Evolutionary conservation across 495 filamentous ascomycete species (phyloP).

Genomic region (Haplographium delicatum): DNA sequence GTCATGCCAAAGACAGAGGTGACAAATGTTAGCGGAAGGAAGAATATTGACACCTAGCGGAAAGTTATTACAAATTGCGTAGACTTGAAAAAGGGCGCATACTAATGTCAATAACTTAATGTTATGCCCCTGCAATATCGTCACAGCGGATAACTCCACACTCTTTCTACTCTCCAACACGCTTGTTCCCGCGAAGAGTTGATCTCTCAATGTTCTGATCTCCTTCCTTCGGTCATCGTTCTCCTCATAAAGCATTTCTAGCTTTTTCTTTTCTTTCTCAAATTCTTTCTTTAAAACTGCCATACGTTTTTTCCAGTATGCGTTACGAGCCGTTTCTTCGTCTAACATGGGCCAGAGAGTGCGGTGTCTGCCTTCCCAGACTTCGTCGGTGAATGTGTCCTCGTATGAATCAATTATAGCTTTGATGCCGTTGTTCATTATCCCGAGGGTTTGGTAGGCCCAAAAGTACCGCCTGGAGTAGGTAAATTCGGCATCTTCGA

Average conservation of each 20-base stretch:
- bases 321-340: constrained; percentile 21
- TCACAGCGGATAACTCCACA: constrained; percentile 28
- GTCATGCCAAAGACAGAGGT: constrained; percentile 43
- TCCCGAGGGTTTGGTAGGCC: constrained; percentile 49
- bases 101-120: constrained; percentile 43
- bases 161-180: constrained; percentile 35
- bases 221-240: constrained; percentile 29
- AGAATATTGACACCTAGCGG: constrained; percentile 39
- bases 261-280: constrained; percentile 19
- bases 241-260: constrained; percentile 19
- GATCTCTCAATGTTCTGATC: constrained; percentile 33
- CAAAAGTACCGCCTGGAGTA: constrained; percentile 54
- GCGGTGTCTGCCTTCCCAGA: constrained; percentile 44
- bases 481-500: constrained; percentile 50
- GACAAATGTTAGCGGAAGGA: constrained; percentile 41
- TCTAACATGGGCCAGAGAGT: constrained; percentile 31
- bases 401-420: constrained; percentile 43
- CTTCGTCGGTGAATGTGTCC: constrained; percentile 42
- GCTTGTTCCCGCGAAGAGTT: constrained; percentile 39
- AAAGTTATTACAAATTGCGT: no score
- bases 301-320: constrained; percentile 28
- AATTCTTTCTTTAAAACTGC: constrained; percentile 21
- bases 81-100: not conserved
- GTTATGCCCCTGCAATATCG: constrained; percentile 35
- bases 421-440: constrained; percentile 51